Percentiles rank a stretch among this genome's conserved stretches.
phyloP scores from a whole-genome alignment of 2,329 filamentous ascomycete species.

The Xylaria sp. region DNA sequence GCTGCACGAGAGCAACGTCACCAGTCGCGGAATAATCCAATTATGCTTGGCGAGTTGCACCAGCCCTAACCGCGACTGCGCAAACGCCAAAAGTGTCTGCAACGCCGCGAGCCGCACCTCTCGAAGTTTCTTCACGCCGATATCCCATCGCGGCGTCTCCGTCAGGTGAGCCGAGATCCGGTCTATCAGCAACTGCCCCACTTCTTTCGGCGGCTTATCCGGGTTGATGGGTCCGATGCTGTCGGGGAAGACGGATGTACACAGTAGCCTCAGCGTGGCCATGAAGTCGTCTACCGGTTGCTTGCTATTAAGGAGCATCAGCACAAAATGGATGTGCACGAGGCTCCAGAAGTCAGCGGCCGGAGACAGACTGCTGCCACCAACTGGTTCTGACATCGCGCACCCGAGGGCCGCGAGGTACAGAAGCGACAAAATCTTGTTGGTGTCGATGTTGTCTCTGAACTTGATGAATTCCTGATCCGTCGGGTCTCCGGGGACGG shows the following conservation, averaged over 20 bases:
- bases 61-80: constrained; percentile 65
- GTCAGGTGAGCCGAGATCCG: constrained; percentile 67
- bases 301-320: constrained; percentile 70
- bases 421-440: constrained; percentile 69
- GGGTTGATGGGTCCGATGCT: constrained; percentile 70
- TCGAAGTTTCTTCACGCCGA: constrained; percentile 47
- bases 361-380: constrained; percentile 35
- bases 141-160: constrained; percentile 56
- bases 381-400: constrained; percentile 44
- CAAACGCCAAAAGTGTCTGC: constrained; percentile 64
- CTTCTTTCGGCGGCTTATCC: constrained; percentile 49
- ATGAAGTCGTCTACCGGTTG: constrained; percentile 69
- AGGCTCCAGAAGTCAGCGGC: constrained; percentile 67
- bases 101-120: constrained; percentile 54
- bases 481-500: constrained; percentile 54
- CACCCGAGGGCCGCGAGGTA: constrained; percentile 67
- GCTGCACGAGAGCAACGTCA: constrained; percentile 67
- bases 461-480: constrained; percentile 52
- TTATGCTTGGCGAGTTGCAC: constrained; percentile 71
- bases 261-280: constrained; percentile 68
- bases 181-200: constrained; percentile 60
- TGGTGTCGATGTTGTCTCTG: constrained; percentile 63
- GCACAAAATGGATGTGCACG: constrained; percentile 69
- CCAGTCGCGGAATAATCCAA: constrained; percentile 74
- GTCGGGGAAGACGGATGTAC: constrained; percentile 66